Percentiles rank a stretch among this genome's conserved stretches.
phyloP scores from a whole-genome alignment of 75 land plant genomes.

The Cunninghamia lanceolata region DNA sequence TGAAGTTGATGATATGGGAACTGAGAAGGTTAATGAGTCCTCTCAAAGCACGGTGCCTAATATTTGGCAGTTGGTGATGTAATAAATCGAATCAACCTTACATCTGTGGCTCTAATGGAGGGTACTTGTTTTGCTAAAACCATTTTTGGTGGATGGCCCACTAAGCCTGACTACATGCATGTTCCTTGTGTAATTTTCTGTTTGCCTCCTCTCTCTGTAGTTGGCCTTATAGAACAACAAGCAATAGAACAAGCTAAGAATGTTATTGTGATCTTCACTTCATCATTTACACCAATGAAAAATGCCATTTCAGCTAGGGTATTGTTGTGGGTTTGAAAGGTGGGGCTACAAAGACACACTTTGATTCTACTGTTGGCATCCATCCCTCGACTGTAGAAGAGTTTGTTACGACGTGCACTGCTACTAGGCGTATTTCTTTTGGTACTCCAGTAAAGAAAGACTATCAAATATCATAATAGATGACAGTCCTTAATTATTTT shows the following conservation, averaged over 20 bases:
- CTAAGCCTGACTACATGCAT: conserved; percentile 75
- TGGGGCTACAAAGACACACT: conserved; percentile 95
- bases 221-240: conserved; percentile 83
- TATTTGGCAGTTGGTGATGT: conserved; percentile 98
- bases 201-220: conserved; percentile 92
- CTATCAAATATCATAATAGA: not conserved
- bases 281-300: conserved; percentile 96
- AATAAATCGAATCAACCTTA: conserved; percentile 91
- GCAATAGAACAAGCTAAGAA: conserved; percentile 73
- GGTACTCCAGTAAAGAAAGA: conserved; percentile 40
- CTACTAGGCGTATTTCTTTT: conserved; percentile 66
- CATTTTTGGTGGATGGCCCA: conserved; percentile 77
- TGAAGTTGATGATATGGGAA: conserved; percentile 66
- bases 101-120: conserved; percentile 95
- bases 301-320: conserved; percentile 97
- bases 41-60: conserved; percentile 81
- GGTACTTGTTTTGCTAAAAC: conserved; percentile 92
- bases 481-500: too few species aligned
- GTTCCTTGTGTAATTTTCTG: conserved; percentile 91
- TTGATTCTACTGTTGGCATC: conserved; percentile 95
- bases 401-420: conserved; percentile 90
- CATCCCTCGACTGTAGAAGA: conserved; percentile 98
- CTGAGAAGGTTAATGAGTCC: conserved; percentile 89
- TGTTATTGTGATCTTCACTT: conserved; percentile 75
- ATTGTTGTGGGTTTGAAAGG: conserved; percentile 88